phyloP scores from a whole-genome alignment of 176 grass and related monocot genomes.

The Oryza longistaminata region DNA sequence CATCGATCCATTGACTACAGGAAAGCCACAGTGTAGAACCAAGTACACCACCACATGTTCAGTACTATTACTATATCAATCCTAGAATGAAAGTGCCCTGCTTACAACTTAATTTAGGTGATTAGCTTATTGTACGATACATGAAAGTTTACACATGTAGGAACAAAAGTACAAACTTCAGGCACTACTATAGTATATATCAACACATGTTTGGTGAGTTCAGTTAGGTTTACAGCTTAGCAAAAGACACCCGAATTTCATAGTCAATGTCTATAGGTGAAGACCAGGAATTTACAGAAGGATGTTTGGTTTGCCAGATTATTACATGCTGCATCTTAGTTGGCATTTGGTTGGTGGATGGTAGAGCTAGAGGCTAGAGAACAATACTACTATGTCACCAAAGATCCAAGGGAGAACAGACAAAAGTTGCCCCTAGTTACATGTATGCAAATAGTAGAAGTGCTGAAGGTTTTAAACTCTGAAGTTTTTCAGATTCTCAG shows the following conservation, averaged over 20 bases:
- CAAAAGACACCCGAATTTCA: neutral
- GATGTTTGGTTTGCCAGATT: neutral
- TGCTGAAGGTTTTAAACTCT: conserved; percentile 1
- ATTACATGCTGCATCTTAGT: conserved; percentile 23
- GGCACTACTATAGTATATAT: neutral
- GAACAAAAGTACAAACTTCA: neutral
- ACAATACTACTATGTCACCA: conserved; percentile 15
- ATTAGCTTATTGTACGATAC: neutral
- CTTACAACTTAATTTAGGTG: neutral
- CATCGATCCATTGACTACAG: conserved; percentile 27
- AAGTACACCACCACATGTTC: conserved; percentile 31
- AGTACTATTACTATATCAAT: neutral
- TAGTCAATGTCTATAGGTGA: neutral
- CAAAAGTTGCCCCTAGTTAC: neutral
- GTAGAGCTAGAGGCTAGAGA: neutral
- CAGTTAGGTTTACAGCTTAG: neutral
- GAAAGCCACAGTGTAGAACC: neutral
- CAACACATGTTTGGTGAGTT: neutral
- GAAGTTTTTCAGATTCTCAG: neutral
- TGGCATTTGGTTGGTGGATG: conserved; percentile 35
- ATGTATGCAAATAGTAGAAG: neutral
- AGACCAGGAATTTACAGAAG: neutral
- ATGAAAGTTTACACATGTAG: neutral
- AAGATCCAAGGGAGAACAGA: conserved; percentile 12
- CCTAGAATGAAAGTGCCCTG: neutral